Evolutionary conservation across 139 green algal genomes (phyloP), one percentile per base, ranked within the genome.

Genomic region (Haematococcus sp.): DNA sequence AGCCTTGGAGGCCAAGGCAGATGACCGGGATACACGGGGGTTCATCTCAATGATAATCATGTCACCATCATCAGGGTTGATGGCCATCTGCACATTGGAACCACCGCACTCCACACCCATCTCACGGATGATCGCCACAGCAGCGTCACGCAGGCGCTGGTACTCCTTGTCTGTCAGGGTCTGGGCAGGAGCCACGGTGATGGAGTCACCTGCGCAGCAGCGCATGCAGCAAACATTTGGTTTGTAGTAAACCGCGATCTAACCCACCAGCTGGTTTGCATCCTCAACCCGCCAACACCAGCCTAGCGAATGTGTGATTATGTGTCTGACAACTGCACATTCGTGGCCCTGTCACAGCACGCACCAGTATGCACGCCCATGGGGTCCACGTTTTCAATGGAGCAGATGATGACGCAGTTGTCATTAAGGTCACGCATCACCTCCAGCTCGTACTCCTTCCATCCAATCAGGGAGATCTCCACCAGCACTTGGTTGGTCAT

Each of bases 41-140:
- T 99, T 99, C 96, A 99, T 99, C 88, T 99, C 96, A 69, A 99
- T 99, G 86, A 99, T 96, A 80, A 97, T 93, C 78, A 98, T 86
- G 80, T 98, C 87, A 69, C 91, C 93, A 80, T 95, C 82, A 89
- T 76, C 85, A 28, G 95, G 95, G 84, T 99, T 98, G 83, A 99
- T 89, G 28, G 89, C 87, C 88, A 98, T 97, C 85, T 98, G 95
- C 74, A 99, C 96, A 81, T 99, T 98, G 74, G 84, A 95, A 61
- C 94, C 95, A 40, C 96, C 96, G 74, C 96, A 99, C 92, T 99
- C 96, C 19, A 99, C 96, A 31, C 96, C 96, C 90, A 99, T 98
- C 85, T 98, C 94, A 27, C 96, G 87, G 74, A 97, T 97, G 81
- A 97, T 97, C 56, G 82, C 84, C 30, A 89, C 30, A 16, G 78